Conservation (phyloP, 306 rosid species). For the Quercus ilex region DNA sequence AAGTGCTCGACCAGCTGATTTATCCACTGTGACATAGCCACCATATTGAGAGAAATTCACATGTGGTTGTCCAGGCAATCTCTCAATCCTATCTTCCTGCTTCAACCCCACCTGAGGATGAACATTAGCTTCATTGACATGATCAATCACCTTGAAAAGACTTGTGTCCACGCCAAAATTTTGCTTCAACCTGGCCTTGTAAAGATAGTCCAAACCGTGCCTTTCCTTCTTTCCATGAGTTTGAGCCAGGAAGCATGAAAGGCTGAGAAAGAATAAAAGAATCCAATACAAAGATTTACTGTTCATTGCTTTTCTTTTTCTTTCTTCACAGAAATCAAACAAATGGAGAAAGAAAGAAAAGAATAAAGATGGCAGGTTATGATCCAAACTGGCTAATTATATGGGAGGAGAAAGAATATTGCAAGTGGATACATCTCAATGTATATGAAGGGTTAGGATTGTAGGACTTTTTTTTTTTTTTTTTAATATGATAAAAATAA, state of each 20-base stretch:
- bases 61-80: slow-evolving; percentile 76
- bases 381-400: background rate
- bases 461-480: too few relatives aligned
- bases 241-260: slow-evolving; percentile 27
- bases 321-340: background rate
- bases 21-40: slow-evolving; percentile 74
- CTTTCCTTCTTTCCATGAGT: slow-evolving; percentile 50
- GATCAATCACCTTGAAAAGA: slow-evolving; percentile 34
- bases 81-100: slow-evolving; percentile 56
- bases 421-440: too few relatives aligned
- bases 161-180: slow-evolving; percentile 29
- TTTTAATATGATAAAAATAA: too few relatives aligned
- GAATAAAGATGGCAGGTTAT: background rate
- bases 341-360: background rate
- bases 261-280: slow-evolving; percentile 7
- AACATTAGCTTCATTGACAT: slow-evolving; percentile 2
- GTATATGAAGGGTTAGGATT: too few relatives aligned
- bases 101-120: slow-evolving; percentile 54
- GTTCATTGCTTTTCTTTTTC: slow-evolving; percentile 5
- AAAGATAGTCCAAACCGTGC: slow-evolving; percentile 28
- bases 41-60: slow-evolving; percentile 75
- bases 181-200: slow-evolving; percentile 29
- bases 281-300: background rate
- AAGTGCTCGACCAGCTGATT: slow-evolving; percentile 62
- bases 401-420: too few relatives aligned